phyloP scores from a whole-genome alignment of 495 filamentous ascomycete species.

The Rhizodiscina lignyota region DNA sequence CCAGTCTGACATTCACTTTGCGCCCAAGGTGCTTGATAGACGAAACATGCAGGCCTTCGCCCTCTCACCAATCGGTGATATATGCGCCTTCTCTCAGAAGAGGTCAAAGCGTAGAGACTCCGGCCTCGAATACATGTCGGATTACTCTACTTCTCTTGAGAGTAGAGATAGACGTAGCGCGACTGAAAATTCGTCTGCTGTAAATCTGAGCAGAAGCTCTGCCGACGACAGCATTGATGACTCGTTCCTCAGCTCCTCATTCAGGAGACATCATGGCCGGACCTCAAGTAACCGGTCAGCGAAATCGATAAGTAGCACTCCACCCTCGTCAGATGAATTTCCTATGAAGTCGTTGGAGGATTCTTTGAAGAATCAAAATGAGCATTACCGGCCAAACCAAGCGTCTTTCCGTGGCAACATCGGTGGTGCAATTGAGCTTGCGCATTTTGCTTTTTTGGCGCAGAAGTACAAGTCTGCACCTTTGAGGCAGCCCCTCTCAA shows the following conservation, averaged over 20 bases:
- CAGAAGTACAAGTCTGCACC: conserved; percentile 17
- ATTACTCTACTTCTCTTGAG: conserved; percentile 8
- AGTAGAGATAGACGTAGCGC: conserved; percentile 11
- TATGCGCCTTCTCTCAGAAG: conserved; percentile 34
- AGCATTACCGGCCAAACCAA: conserved; percentile 25
- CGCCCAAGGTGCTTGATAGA: conserved; percentile 62
- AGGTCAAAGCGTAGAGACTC: conserved; percentile 25
- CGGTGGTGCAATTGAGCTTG: conserved; percentile 9
- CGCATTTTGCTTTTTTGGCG: conserved; percentile 19
- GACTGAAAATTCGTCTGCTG: neutral
- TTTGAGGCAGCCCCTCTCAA: conserved; percentile 8
- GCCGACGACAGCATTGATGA: conserved; percentile 29
- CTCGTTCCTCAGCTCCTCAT: conserved; percentile 21
- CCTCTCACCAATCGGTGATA: conserved; percentile 43
- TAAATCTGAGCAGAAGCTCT: conserved; percentile 20
- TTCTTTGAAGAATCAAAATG: conserved; percentile 14
- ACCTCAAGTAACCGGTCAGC: conserved; percentile 17
- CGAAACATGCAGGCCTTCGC: conserved; percentile 44
- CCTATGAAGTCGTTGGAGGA: conserved; percentile 16
- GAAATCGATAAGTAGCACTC: conserved; percentile 21
- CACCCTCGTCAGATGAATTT: conserved; percentile 13
- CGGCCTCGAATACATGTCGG: conserved; percentile 17
- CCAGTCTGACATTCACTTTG: conserved; percentile 76
- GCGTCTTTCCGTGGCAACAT: conserved; percentile 13
- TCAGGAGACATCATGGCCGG: conserved; percentile 18